Evolutionary conservation across 2,329 filamentous ascomycete genomes (phyloP).

Genomic region (Fusarium sp.): DNA sequence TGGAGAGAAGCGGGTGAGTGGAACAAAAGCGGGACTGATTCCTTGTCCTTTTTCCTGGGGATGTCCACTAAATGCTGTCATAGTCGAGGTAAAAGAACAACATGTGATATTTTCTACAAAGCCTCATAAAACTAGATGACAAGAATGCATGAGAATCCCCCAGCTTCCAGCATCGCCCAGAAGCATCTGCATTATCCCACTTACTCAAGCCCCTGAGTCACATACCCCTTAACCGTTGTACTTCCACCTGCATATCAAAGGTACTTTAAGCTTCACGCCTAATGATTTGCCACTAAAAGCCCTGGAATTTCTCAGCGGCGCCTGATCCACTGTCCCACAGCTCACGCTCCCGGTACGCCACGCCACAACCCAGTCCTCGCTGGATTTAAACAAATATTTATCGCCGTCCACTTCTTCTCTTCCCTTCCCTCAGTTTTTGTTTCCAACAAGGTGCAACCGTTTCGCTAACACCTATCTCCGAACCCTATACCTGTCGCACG

Average conservation of each 20-base stretch:
- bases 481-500: conserved; percentile 5
- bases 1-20: conserved; percentile 41
- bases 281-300: conserved; percentile 38
- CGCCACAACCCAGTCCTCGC: conserved; percentile 42
- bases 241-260: conserved; percentile 13
- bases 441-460: conserved; percentile 32
- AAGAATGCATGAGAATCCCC: neutral
- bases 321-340: conserved; percentile 38
- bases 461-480: conserved; percentile 34
- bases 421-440: conserved; percentile 13
- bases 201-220: conserved; percentile 8
- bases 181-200: neutral
- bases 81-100: conserved; percentile 13
- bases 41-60: conserved; percentile 41
- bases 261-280: conserved; percentile 25
- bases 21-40: conserved; percentile 32
- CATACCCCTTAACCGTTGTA: conserved; percentile 17
- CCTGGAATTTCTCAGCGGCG: conserved; percentile 41
- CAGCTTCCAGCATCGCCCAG: neutral
- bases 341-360: conserved; percentile 32
- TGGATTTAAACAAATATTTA: conserved; percentile 45
- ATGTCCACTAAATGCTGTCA: conserved; percentile 39
- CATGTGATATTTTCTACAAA: conserved; percentile 26
- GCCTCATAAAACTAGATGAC: conserved; percentile 18
- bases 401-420: conserved; percentile 23